These are phyloP conservation scores for Suillus variegatus DNA, from an alignment of 768 basidiomycete species.

Conservation along the genomic window DNA sequence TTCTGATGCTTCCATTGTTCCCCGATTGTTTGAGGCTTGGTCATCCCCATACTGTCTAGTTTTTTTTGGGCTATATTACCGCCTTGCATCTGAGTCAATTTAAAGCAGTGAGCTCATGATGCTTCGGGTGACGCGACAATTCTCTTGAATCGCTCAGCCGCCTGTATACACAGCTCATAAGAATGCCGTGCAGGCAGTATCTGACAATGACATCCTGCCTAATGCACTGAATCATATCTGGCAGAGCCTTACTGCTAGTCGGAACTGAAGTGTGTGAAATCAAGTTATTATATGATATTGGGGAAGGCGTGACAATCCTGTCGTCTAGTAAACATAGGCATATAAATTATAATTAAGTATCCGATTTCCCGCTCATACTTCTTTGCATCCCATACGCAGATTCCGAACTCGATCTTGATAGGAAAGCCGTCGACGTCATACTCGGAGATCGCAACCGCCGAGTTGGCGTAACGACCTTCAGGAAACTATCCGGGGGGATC, in stretches of 20 bases:
- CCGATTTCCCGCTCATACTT: not conserved
- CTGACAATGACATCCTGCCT: not conserved
- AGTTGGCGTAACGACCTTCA: not conserved
- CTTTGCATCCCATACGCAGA: not conserved
- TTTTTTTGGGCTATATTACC: not conserved
- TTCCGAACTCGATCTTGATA: not conserved
- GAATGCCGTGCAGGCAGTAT: not conserved
- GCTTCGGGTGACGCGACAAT: not conserved
- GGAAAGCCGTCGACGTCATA: conserved; percentile 2
- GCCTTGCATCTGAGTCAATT: not conserved
- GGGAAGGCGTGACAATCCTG: not conserved
- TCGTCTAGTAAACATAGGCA: not conserved
- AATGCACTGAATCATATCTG: not conserved
- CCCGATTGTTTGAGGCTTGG: not conserved
- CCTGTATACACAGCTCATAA: not conserved
- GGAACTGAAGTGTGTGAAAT: not conserved
- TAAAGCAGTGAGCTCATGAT: not conserved
- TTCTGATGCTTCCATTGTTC: not conserved
- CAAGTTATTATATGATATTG: not conserved
- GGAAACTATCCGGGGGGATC: not conserved
- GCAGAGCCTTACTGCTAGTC: not conserved
- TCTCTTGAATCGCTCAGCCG: not conserved
- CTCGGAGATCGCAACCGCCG: conserved; percentile 3
- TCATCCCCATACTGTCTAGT: not conserved
- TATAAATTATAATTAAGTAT: not conserved